Evolutionary conservation across 2,329 filamentous ascomycete genomes (phyloP), one percentile per base, ranked within the genome.

Genomic region (Daldinia sp.): DNA sequence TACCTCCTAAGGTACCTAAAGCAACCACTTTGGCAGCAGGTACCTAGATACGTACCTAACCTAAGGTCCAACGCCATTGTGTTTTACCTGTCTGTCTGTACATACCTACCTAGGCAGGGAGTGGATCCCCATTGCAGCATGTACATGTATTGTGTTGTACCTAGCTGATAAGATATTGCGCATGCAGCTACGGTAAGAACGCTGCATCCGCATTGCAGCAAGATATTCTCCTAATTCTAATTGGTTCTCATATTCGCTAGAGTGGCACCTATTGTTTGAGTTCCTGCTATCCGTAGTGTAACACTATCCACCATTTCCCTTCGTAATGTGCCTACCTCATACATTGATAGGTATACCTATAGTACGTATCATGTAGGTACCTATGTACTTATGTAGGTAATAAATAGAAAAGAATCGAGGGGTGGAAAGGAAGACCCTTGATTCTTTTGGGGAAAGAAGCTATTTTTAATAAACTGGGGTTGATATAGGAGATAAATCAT

Each of bases 241-340:
- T 69, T 69, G 63, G 67, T 30, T 51, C 51, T 42, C 30, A 35
- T 26, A 37, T 35, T 56, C 53, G 53, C 57, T 54, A 59, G 39
- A 54, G 57, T 56, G 60, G 61, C 56, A 64, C 61, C 65, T 63
- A 58, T 65, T 61, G 53, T 65, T 61, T 68, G 63, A 39, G 53
- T 54, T 57, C 65, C 55, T 64, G 56, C 35, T 51, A 37, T 48
- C 53, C 51, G 51, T 42, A 57, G 58, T 55, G 28, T 42, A 57
- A 51, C 59, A 13, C 20, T 39, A 53, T 46, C 30, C 44, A 26
- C 15, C 30, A 54, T 48, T 58, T 39, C 55, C 26, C 41, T 44
- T 48, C 56, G 6, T 44, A 57, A 57, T 30, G 23, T 59, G 56
- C 9, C 28, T 30, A 30, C 39, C 20, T 54, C 9, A 33, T 53